phyloP scores from a whole-genome alignment of 2,329 filamentous ascomycete species.

The Fusarium albosuccineum region DNA sequence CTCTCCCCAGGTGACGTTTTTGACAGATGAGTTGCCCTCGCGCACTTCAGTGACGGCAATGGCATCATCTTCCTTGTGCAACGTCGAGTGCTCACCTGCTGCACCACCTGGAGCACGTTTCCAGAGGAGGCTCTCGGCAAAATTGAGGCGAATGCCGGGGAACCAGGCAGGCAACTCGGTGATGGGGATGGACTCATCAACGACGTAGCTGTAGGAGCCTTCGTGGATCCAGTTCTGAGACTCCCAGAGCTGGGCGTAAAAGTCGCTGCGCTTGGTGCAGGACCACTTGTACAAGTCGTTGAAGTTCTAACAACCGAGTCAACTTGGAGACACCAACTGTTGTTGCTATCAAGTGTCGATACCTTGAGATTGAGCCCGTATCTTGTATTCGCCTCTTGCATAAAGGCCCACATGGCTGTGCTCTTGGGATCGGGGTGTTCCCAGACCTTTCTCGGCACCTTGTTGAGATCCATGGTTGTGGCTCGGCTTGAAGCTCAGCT shows the following conservation, averaged over 20 bases:
- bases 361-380: constrained; percentile 70
- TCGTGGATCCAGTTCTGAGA: constrained; percentile 72
- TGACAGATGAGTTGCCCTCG: constrained; percentile 70
- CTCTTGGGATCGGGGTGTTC: constrained; percentile 72
- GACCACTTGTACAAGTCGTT: constrained; percentile 79
- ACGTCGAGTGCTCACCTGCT: constrained; percentile 61
- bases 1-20: constrained; percentile 75
- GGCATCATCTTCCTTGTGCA: constrained; percentile 77
- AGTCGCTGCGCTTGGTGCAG: constrained; percentile 69
- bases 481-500: background rate
- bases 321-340: background rate
- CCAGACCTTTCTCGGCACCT: constrained; percentile 74
- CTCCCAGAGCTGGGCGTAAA: constrained; percentile 75
- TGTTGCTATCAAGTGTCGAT: constrained; percentile 21
- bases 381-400: constrained; percentile 72
- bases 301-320: constrained; percentile 65
- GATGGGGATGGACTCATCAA: constrained; percentile 79
- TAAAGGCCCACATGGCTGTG: constrained; percentile 76
- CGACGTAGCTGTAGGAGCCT: constrained; percentile 69
- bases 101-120: constrained; percentile 58
- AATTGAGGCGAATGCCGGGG: constrained; percentile 78
- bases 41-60: constrained; percentile 80
- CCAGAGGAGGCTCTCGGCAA: constrained; percentile 84
- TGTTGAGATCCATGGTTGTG: constrained; percentile 48
- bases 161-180: constrained; percentile 83